These are phyloP conservation scores for Davidsoniella eucalypti DNA, from an alignment of 2,329 filamentous ascomycete genomes.

Conservation along the genomic window DNA sequence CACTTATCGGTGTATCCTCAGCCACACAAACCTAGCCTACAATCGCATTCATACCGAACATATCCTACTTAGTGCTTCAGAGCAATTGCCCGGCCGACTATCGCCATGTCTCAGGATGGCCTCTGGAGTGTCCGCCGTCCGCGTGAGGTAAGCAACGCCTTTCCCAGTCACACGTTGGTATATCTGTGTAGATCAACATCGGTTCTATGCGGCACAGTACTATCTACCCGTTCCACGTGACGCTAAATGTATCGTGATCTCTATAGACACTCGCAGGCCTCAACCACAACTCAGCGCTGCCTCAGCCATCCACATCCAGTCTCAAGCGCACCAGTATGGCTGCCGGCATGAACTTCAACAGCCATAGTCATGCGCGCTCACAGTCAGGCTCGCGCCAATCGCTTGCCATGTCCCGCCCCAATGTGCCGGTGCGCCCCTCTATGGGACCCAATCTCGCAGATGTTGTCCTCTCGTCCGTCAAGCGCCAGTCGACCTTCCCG, in stretches of 20 bases:
- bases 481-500: constrained; percentile 65
- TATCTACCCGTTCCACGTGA: not conserved
- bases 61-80: not conserved
- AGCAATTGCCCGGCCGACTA: not conserved
- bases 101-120: constrained; percentile 68
- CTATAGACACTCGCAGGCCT: constrained; percentile 71
- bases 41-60: too few relatives aligned
- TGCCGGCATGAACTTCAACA: constrained; percentile 46
- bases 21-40: not conserved
- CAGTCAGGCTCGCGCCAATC: constrained; percentile 73
- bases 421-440: constrained; percentile 69
- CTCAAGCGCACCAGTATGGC: constrained; percentile 85
- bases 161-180: not conserved
- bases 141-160: constrained; percentile 52
- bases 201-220: too few relatives aligned
- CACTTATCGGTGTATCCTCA: not conserved
- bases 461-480: constrained; percentile 65
- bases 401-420: constrained; percentile 67
- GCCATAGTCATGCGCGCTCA: constrained; percentile 58
- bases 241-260: not conserved
- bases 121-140: constrained; percentile 84
- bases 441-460: constrained; percentile 69
- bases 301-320: constrained; percentile 70
- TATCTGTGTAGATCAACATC: too few relatives aligned
- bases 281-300: constrained; percentile 68